Conservation (phyloP, 148 eudicot species). For the Rhododendron henanense region DNA sequence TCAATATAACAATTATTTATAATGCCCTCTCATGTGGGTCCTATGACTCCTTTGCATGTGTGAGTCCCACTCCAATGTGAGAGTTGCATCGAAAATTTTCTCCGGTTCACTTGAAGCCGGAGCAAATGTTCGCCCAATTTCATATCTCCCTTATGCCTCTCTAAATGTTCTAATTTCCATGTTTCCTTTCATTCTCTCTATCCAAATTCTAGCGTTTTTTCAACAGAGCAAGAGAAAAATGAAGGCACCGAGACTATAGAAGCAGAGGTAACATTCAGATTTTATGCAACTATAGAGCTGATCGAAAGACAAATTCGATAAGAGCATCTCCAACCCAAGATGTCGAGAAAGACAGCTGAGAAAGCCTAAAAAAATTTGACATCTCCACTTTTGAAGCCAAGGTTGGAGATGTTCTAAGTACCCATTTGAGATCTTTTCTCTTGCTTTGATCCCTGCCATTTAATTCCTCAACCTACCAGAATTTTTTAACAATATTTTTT, state of each 20-base stretch:
- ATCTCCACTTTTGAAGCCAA: too few species aligned
- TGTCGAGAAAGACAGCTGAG: too few species aligned
- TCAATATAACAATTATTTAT: too few species aligned
- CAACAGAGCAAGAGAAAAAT: background rate
- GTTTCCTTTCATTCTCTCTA: background rate
- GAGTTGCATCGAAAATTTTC: too few species aligned
- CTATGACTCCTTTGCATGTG: too few species aligned
- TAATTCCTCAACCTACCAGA: background rate
- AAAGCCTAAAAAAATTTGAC: too few species aligned
- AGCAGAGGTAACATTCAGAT: background rate
- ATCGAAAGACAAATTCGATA: background rate
- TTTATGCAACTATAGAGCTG: background rate
- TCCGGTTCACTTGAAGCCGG: too few species aligned
- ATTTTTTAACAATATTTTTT: too few species aligned
- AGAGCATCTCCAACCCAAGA: too few species aligned
- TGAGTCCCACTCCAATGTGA: too few species aligned
- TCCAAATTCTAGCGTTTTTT: background rate
- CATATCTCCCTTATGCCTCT: background rate
- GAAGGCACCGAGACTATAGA: background rate
- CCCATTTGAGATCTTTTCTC: background rate
- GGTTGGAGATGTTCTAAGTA: too few species aligned
- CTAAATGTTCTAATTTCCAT: background rate
- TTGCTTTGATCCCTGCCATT: background rate
- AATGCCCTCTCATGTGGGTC: too few species aligned
- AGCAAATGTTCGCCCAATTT: background rate